A percentile compares a stretch with the other conserved stretches of the same genome.
phyloP scores from a whole-genome alignment of 805 yeast species.

The Candida ulmi region DNA sequence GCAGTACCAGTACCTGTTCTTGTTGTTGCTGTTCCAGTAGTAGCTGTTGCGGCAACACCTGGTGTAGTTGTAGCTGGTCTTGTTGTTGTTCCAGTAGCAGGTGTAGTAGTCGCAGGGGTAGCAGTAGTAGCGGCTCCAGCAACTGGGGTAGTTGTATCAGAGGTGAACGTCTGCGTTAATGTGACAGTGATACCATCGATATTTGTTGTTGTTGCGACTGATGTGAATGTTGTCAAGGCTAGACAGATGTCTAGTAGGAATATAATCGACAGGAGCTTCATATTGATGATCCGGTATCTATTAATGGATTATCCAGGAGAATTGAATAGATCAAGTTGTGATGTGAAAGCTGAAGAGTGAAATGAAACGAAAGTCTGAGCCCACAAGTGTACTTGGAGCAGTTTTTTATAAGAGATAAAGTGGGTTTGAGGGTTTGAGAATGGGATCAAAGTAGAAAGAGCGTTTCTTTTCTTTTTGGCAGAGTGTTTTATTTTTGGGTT shows the following conservation, averaged over 20 bases:
- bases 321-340: no score
- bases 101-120: conserved; percentile 1
- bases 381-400: no score
- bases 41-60: conserved; percentile 11
- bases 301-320: no score
- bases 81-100: conserved; percentile 12
- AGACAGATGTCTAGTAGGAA: conserved; percentile 6
- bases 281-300: not conserved
- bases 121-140: conserved; percentile 9
- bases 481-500: no score
- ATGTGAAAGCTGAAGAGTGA: no score
- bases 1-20: conserved; percentile 12
- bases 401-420: no score
- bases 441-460: no score
- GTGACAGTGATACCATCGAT: conserved; percentile 19
- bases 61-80: conserved; percentile 12
- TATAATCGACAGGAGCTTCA: conserved; percentile 5
- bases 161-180: conserved; percentile 15
- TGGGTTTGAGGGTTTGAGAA: no score
- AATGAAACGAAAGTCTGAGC: no score
- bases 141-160: conserved; percentile 10
- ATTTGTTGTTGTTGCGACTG: conserved; percentile 21
- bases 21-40: conserved; percentile 3
- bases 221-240: conserved; percentile 9
- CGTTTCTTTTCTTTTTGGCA: no score